Percentiles rank a stretch among this genome's conserved stretches.
Evolutionary conservation across 176 grass and related monocot genomes (phyloP).

Genomic region (Cymbopogon citratus): DNA sequence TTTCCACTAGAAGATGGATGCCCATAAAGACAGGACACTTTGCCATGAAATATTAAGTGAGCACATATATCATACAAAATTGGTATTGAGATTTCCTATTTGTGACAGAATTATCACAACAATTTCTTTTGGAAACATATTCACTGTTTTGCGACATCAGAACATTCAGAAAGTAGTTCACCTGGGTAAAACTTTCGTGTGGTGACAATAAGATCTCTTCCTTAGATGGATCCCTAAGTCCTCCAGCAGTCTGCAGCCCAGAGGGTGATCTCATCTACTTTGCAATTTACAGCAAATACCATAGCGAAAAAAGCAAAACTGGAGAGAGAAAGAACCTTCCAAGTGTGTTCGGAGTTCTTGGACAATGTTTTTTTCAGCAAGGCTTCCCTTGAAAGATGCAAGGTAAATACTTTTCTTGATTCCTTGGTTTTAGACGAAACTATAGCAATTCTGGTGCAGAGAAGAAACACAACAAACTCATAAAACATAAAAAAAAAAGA

Average conservation of each 20-base stretch:
- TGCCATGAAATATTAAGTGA: not conserved
- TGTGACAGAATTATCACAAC: not conserved
- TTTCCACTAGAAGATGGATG: not conserved
- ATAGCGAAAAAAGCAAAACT: not conserved
- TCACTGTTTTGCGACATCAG: not conserved
- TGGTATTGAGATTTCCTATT: not conserved
- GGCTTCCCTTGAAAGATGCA: slow-evolving; percentile 45
- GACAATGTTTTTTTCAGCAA: slow-evolving; percentile 26
- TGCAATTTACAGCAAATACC: not conserved
- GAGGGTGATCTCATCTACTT: not conserved
- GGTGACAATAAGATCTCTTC: slow-evolving; percentile 42
- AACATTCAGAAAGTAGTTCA: not conserved
- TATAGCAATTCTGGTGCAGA: slow-evolving; percentile 18
- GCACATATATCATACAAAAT: not conserved
- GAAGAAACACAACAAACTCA: not conserved
- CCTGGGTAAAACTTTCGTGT: slow-evolving; percentile 49
- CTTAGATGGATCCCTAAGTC: slow-evolving; percentile 39
- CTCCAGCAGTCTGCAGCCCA: slow-evolving; percentile 40
- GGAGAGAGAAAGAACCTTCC: slow-evolving; percentile 33
- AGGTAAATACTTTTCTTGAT: slow-evolving; percentile 42
- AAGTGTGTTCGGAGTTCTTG: slow-evolving; percentile 10
- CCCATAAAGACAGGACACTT: not conserved
- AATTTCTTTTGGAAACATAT: not conserved
- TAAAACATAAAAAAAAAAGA: not conserved
- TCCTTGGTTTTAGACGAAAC: slow-evolving; percentile 54